Evolutionary conservation across 1,284 basidiomycete species (phyloP), one percentile per base, ranked within the genome.

Genomic region (Caloboletus firmus): DNA sequence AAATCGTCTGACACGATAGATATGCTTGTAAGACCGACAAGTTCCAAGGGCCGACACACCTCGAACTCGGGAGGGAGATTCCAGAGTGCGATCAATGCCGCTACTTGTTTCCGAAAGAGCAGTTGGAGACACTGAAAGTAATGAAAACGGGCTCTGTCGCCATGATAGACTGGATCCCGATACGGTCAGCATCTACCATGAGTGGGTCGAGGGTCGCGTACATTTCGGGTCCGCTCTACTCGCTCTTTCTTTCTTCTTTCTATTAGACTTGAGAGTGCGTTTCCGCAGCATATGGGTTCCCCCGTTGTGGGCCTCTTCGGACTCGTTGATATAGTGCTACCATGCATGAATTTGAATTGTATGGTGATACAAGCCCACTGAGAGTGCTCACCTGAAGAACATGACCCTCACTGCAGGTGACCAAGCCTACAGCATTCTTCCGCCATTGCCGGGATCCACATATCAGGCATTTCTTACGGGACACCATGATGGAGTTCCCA

Each of bases 61-160:
- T 95, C 93, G 58, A 91, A 89, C 56, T 89, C 87, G 0, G 79
- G 70, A 8, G 92, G 91, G 8, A 95, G 74, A 13, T 75, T 66
- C 93, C 93, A 95, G 5, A 86, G 61, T 22, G 71, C 64, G 6
- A 67, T 77, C 43, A 95, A 69, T n/a, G 81, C 80, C 7, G 75
- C 74, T 4, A 91, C 72, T 70, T 96, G 93, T 61, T 85, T 81
- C 15, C 92, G 78, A 9, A 95, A 74, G 49, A 95, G 72, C 0
- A 92, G 73, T 67, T 95, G 93, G 34, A 91, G 75, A 60, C 88
- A 91, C 59, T 94, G 87, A 56, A 91, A 86, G 61, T 91, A 91
- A 51, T 88, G 83, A 65, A 80, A 92, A 42, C 85, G 81, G 3
- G 85, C 90, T 49, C 86, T 79, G 20, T 81, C 78, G 10, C 91